These are phyloP conservation scores for Coemansia furcata DNA, from an alignment of 192 early-diverging fungal species.

Conservation along the genomic window DNA sequence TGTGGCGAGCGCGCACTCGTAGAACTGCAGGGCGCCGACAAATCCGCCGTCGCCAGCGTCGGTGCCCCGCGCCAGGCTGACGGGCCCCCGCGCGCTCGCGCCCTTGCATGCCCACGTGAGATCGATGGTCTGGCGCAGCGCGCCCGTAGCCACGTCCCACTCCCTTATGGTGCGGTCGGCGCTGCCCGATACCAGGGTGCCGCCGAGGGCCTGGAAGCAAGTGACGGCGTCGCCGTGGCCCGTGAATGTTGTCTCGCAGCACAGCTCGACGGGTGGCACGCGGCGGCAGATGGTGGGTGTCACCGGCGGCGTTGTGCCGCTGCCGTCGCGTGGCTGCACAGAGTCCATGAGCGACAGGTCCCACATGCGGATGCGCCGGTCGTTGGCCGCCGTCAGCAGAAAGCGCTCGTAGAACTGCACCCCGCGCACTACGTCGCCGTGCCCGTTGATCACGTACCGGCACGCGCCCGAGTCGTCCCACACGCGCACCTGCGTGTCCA, in stretches of 20 bases:
- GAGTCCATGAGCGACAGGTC: constrained; percentile 60
- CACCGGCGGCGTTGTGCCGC: constrained; percentile 44
- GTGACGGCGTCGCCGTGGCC: constrained; percentile 42
- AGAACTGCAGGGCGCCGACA: constrained; percentile 72
- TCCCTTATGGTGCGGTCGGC: constrained; percentile 74
- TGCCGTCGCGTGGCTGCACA: constrained; percentile 49
- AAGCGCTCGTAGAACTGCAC: constrained; percentile 44
- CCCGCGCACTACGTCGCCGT: constrained; percentile 29
- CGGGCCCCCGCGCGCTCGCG: not conserved
- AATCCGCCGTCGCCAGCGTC: constrained; percentile 54
- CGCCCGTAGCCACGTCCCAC: constrained; percentile 72
- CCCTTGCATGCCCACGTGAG: constrained; percentile 62
- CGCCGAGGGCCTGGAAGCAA: constrained; percentile 38
- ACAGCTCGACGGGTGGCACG: constrained; percentile 53
- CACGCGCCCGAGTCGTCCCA: constrained; percentile 57
- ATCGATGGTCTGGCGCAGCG: constrained; percentile 64
- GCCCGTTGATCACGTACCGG: constrained; percentile 34
- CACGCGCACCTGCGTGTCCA: constrained; percentile 67
- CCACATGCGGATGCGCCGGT: constrained; percentile 68
- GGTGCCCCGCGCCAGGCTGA: constrained; percentile 12
- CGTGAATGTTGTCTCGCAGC: constrained; percentile 35
- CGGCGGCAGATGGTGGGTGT: constrained; percentile 40
- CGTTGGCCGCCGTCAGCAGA: constrained; percentile 64
- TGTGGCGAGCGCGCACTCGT: constrained; percentile 68
- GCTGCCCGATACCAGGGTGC: constrained; percentile 60